A percentile compares a stretch with the other conserved stretches of the same genome.
These are phyloP conservation scores for Zarea fungicola DNA, from an alignment of 2,329 filamentous ascomycete species.

Conservation along the genomic window DNA sequence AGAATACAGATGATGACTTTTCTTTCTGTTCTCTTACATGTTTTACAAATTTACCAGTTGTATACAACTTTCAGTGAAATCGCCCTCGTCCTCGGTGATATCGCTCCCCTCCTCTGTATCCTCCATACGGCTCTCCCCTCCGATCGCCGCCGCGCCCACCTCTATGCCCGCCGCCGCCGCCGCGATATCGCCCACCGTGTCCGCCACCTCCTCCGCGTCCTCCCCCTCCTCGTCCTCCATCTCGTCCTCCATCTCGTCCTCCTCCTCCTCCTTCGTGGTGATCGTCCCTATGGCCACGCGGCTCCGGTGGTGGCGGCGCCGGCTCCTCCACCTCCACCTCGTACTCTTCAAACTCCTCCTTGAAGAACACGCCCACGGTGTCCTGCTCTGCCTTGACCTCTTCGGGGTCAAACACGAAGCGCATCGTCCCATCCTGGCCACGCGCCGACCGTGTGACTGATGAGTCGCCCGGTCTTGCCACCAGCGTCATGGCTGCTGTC, in stretches of 20 bases:
- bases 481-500: constrained; percentile 23
- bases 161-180: constrained; percentile 16
- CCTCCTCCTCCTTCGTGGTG: constrained; percentile 18
- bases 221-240: constrained; percentile 14
- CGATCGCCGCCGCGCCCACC: constrained; percentile 28
- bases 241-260: constrained; percentile 9
- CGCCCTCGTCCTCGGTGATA: constrained; percentile 29
- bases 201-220: constrained; percentile 19
- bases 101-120: constrained; percentile 30
- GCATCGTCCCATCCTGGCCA: constrained; percentile 66
- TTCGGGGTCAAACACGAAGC: constrained; percentile 82
- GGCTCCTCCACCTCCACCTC: constrained; percentile 71
- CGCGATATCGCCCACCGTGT: constrained; percentile 3
- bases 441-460: constrained; percentile 29
- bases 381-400: constrained; percentile 67
- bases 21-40: neutral
- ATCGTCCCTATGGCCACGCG: neutral
- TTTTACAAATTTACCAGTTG: neutral
- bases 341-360: constrained; percentile 70
- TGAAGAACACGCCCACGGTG: constrained; percentile 63
- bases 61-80: constrained; percentile 23
- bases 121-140: constrained; percentile 29
- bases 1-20: neutral
- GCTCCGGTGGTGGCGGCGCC: constrained; percentile 30
- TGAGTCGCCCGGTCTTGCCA: constrained; percentile 31